These are phyloP conservation scores for Elsinoe perseae DNA, from an alignment of 2,329 filamentous ascomycete species.

Conservation along the genomic window DNA sequence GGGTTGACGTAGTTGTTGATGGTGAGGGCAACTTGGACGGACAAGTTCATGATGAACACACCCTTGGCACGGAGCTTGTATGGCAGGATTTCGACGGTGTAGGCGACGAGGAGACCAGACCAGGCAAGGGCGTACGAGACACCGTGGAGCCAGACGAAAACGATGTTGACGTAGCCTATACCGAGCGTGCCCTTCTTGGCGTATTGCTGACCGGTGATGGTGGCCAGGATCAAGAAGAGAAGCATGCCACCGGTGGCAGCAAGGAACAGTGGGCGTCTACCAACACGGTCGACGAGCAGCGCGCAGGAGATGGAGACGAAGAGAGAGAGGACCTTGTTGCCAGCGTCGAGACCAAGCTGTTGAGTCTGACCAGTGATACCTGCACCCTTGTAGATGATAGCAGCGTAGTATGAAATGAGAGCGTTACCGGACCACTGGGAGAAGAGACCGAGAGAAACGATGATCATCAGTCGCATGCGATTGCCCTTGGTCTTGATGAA, in stretches of 20 bases:
- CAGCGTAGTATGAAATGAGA: slow-evolving; percentile 38
- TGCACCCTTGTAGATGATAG: slow-evolving; percentile 29
- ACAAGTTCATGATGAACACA: slow-evolving; percentile 39
- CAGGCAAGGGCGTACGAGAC: slow-evolving; percentile 35
- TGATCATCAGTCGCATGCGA: slow-evolving; percentile 47
- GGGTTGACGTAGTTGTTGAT: slow-evolving; percentile 34
- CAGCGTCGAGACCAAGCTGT: slow-evolving; percentile 38
- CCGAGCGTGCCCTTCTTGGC: slow-evolving; percentile 22
- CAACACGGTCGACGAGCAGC: slow-evolving; percentile 31
- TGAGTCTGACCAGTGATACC: slow-evolving; percentile 31
- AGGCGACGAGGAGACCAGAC: slow-evolving; percentile 38
- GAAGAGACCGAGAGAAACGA: slow-evolving; percentile 49
- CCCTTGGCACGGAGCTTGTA: slow-evolving; percentile 41
- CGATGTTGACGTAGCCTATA: slow-evolving; percentile 28
- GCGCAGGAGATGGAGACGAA: slow-evolving; percentile 45
- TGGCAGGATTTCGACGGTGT: slow-evolving; percentile 41
- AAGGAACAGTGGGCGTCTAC: slow-evolving; percentile 31
- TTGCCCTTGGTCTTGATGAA: slow-evolving; percentile 46
- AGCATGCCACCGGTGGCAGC: slow-evolving; percentile 35
- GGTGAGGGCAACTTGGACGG: slow-evolving; percentile 40
- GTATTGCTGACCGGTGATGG: slow-evolving; percentile 27
- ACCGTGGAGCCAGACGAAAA: slow-evolving; percentile 30
- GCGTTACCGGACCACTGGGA: slow-evolving; percentile 52
- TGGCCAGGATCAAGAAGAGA: slow-evolving; percentile 35
- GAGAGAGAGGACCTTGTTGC: slow-evolving; percentile 54